Evolutionary conservation across 2,329 filamentous ascomycete genomes (phyloP), one percentile per base, ranked within the genome.

Genomic region (Paraphaeosphaeria minitans): DNA sequence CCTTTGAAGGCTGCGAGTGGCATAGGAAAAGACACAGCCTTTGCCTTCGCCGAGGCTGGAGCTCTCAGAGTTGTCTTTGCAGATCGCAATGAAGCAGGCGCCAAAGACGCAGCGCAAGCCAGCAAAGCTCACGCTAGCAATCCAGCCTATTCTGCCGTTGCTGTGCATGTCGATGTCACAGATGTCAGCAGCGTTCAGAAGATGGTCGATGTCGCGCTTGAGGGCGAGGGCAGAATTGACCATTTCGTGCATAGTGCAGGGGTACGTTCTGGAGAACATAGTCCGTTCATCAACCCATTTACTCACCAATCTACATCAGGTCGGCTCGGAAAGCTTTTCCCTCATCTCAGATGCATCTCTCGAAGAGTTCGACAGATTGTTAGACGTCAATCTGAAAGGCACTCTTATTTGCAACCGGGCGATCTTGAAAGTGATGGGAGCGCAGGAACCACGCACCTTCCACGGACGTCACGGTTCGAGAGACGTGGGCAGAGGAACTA

Each of bases 101-200:
- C 48, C 14, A 48, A 12, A 16, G 16, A 46, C 24, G 46, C 29
- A 6, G 45, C 57, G 12, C 19, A 68, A 50, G 60, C 69, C 21
- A 69, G 67, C 62, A 68, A 68, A 53, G 51, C 53, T 6, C 53
- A 64, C 24, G 69, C 71, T 4, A 65, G 50, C 16, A 67, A 70
- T 52, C 65, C 67, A 12, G 54, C 60, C 3, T 76, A 66, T 48
- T 58, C 49, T 4, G 50, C 65, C 9, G 16, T 73, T 2, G 63
- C 62, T 6, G 37, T 71, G 8, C 22, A 57, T n/a, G 66, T 75
- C 9, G 69, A 77, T 50, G 63, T 73, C 1, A 57, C 64, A 1
- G 55, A 67, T 37, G 51, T 52, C 21, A 35, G 31, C 0, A 63
- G 57, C 29, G 67, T 76, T 12, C 53, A 73, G 37, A 33, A 35